Evolutionary conservation across 306 rosid species (phyloP), one percentile per base, ranked within the genome.

Genomic region (Phaseolus lunatus): DNA sequence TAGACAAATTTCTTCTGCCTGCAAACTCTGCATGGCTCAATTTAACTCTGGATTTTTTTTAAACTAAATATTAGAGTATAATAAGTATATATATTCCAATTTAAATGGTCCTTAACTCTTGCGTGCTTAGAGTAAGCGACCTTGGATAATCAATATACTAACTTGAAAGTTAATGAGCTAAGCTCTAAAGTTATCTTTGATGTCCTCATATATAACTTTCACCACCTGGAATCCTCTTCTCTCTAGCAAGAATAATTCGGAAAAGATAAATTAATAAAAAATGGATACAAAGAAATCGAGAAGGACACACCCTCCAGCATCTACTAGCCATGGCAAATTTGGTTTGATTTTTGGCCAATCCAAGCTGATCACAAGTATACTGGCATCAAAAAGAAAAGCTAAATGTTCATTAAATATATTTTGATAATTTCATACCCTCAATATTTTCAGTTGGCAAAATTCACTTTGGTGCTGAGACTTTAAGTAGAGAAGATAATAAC

Each of bases 281-380:
- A 86, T 87, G 97, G 98, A 91, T 93, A 93, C 97, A 6, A 89
- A 85, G 79, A 56, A 49, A 78, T 93, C 98, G 33, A 93, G 97
- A 61, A 93, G 71, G 78, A 93, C 87, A 41, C 98, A 93, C 80
- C 96, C 97, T 83, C 80, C 86, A 13, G 98, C 96, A 72, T 93
- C 98, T 67, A 88, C 98, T 15, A 93, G 88, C 98, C 98, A 93
- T 1, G 97, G 92, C n/a, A 93, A 84, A 86, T 93, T 93, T 18
- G 98, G 93, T 73, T 45, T 29, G 82, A 93, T 57, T 77, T 13
- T 85, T 47, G 87, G 83, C 98, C 98, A 91, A 26, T 85, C 87
- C 86, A 85, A 13, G 85, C 97, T 87, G 85, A 68, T 80, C 81
- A 87, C 89, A 37, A 93, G 89, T 80, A 93, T 93, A 83, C 97